A percentile compares a stretch with the other conserved stretches of the same genome.
Evolutionary conservation across 495 filamentous ascomycete species (phyloP).

Genomic region (Parmelia sp.): DNA sequence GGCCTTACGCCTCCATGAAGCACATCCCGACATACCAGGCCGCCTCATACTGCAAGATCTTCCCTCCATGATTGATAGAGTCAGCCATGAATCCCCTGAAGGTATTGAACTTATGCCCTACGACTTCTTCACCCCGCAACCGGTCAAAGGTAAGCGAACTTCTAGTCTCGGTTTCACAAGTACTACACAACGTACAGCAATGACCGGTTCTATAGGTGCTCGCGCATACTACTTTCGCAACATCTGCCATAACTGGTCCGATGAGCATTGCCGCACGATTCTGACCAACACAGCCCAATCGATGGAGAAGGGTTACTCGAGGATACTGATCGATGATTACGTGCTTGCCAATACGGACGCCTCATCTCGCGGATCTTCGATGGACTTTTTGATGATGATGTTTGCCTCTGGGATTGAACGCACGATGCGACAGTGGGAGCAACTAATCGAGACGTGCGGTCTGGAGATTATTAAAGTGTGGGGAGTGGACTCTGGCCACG

Average conservation of each 20-base stretch:
- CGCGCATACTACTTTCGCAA: background rate
- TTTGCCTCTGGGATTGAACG: conserved; percentile 33
- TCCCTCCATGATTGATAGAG: conserved; percentile 32
- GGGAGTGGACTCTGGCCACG: conserved; percentile 20
- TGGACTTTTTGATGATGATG: conserved; percentile 41
- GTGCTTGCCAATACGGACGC: conserved; percentile 39
- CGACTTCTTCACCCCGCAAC: conserved; percentile 41
- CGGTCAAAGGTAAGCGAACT: conserved; percentile 38
- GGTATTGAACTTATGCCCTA: conserved; percentile 34
- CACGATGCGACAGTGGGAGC: conserved; percentile 35
- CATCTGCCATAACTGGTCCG: background rate
- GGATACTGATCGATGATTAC: conserved; percentile 40
- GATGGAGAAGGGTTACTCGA: conserved; percentile 44
- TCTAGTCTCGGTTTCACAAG: background rate
- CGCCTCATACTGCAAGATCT: conserved; percentile 48
- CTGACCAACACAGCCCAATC: conserved; percentile 27
- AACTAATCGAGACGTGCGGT: conserved; percentile 32
- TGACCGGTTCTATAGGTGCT: background rate
- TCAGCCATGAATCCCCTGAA: conserved; percentile 27
- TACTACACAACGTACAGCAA: background rate
- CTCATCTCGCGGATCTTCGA: conserved; percentile 28
- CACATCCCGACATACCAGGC: conserved; percentile 34
- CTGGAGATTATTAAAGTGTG: conserved; percentile 35
- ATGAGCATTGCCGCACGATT: background rate
- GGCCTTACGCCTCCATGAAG: conserved; percentile 30